Evolutionary conservation across 106 monocot genomes (phyloP).

Genomic region (Acorus gramineus): DNA sequence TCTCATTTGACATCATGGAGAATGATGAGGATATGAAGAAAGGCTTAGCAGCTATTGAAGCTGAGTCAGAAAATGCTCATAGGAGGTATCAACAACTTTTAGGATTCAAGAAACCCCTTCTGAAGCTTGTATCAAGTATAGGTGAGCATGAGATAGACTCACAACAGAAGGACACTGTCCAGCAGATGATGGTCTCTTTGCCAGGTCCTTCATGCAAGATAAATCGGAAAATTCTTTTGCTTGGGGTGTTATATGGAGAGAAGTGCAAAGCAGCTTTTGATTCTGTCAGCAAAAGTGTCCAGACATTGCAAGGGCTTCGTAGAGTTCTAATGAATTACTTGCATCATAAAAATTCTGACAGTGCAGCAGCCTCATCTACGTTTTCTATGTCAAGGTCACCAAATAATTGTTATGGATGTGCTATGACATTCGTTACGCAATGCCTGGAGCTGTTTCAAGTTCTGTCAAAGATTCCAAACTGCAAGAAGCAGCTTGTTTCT

Average conservation of each 20-base stretch:
- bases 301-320: slow-evolving; percentile 90
- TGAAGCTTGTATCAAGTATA: slow-evolving; percentile 93
- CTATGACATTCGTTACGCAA: slow-evolving; percentile 74
- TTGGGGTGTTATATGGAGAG: slow-evolving; percentile 94
- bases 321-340: slow-evolving; percentile 79
- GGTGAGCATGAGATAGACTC: slow-evolving; percentile 96
- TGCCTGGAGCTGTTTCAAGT: slow-evolving; percentile 86
- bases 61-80: slow-evolving; percentile 98
- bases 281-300: slow-evolving; percentile 98
- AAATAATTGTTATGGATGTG: slow-evolving; percentile 96
- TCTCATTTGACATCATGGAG: slow-evolving; percentile 90
- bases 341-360: slow-evolving; percentile 69
- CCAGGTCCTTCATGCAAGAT: slow-evolving; percentile 96
- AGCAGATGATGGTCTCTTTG: slow-evolving; percentile 97
- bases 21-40: slow-evolving; percentile 99
- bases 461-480: slow-evolving; percentile 56
- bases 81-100: slow-evolving; percentile 96
- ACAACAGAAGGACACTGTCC: slow-evolving; percentile 92
- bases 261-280: slow-evolving; percentile 99
- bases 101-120: slow-evolving; percentile 93
- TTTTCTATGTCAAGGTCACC: slow-evolving; percentile 51
- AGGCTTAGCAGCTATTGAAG: slow-evolving; percentile 84
- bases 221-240: slow-evolving; percentile 87
- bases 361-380: slow-evolving; percentile 17
- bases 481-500: slow-evolving; percentile 83